These are phyloP conservation scores for Chrysochromulina tobinii DNA, from an alignment of 78 protist species.

Conservation along the genomic window DNA sequence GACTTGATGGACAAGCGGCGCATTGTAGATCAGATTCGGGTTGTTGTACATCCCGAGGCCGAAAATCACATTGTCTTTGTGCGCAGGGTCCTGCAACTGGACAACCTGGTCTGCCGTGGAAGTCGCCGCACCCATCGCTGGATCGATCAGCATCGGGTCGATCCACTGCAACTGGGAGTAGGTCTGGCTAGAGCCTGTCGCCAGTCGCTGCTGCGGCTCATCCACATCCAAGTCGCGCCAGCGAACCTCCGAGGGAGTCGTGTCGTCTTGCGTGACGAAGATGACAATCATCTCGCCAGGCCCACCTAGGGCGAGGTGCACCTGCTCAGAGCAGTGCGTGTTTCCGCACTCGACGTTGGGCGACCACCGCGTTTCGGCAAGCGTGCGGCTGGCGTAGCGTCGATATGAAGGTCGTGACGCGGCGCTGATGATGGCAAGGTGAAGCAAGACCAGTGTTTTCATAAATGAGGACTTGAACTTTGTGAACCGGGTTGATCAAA, in stretches of 20 bases:
- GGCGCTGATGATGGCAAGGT: too few relatives aligned
- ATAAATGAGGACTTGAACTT: too few relatives aligned
- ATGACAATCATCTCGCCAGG: neutral
- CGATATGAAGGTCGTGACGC: too few relatives aligned
- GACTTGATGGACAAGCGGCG: neutral
- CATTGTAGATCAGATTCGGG: neutral
- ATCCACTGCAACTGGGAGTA: neutral
- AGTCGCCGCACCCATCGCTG: neutral
- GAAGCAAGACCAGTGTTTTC: too few relatives aligned
- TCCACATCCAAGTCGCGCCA: neutral
- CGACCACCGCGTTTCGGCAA: too few relatives aligned
- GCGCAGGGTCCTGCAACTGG: neutral
- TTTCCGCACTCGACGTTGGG: neutral
- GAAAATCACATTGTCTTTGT: neutral
- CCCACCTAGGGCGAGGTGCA: neutral
- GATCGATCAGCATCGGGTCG: neutral
- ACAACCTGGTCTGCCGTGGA: neutral
- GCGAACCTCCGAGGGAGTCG: neutral
- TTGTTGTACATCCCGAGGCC: constrained; percentile 1
- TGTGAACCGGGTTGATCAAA: too few relatives aligned
- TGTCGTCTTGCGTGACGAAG: neutral
- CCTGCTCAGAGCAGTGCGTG: neutral
- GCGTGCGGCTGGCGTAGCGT: too few relatives aligned
- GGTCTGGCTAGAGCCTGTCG: neutral
- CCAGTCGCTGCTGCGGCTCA: neutral